phyloP scores from a whole-genome alignment of 305 asterid genomes.

The Withania somnifera region DNA sequence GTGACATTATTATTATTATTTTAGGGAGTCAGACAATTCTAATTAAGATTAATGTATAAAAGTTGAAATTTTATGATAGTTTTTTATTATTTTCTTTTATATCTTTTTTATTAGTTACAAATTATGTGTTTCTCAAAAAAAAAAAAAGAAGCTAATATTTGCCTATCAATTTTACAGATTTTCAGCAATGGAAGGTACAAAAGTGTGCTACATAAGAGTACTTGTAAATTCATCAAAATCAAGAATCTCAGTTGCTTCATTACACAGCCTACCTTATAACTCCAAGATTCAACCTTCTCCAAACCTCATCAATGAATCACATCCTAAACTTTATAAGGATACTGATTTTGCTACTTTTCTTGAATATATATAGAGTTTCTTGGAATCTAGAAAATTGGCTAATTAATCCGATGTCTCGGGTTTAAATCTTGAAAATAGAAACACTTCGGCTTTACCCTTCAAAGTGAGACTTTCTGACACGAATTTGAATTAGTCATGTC shows the following conservation, averaged over 20 bases:
- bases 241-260: slow-evolving; percentile 26
- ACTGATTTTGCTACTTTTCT: slow-evolving; percentile 26
- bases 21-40: no score
- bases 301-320: slow-evolving; percentile 11
- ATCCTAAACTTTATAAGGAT: slow-evolving; percentile 27
- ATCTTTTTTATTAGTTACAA: neutral
- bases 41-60: no score
- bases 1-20: neutral
- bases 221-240: slow-evolving; percentile 17
- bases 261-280: slow-evolving; percentile 22
- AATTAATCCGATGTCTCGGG: neutral
- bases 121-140: neutral
- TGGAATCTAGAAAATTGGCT: slow-evolving; percentile 20
- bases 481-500: neutral
- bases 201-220: slow-evolving; percentile 30
- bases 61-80: no score
- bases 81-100: neutral
- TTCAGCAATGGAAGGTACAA: slow-evolving; percentile 32
- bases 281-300: slow-evolving; percentile 15
- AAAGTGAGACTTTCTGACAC: neutral
- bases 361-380: slow-evolving; percentile 19
- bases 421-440: neutral
- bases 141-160: neutral
- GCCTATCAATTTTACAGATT: slow-evolving; percentile 4
- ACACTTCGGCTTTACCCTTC: neutral